Evolutionary conservation across 805 yeast genomes (phyloP), one percentile per base, ranked within the genome.

Genomic region (Candida namnaoensis): DNA sequence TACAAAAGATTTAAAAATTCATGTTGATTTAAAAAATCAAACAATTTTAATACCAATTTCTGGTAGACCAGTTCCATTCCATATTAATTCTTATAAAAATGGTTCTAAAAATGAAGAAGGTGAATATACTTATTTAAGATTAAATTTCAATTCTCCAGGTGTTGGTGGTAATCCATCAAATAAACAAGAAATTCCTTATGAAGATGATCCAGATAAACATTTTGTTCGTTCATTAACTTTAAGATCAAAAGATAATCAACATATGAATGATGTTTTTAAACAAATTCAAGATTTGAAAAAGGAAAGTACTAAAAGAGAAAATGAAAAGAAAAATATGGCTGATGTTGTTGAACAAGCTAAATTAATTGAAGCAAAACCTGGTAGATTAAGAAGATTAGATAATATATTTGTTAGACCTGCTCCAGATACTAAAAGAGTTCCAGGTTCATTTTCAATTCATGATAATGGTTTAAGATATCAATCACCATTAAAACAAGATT

Each of bases 21-120:
- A 83, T 58, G 88, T 93, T 44, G 99, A 91, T 60, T 72, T 78
- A 59, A 87, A 85, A 55, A 76, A 84, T 44, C 96, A 90, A 64
- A 85, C 97, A 1, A 83, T 91, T 42, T 77, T 91, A 46, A 67
- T 91, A 44, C 99, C 99, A 40, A 83, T 91, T 44, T 77, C 82
- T 54, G 99, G 99, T 47, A 75, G 98, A 55, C 97, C 98, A 1
- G 98, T 93, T 40, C 99, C 99, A 24, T 91, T 93, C 71, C 99
- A 91, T 61, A 88, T 91, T 57, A 88, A 88, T 60, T 72, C 97
- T 5, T 90, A 85, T 66, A 91, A 90, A 56, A 90, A 87, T 58
- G 98, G 96, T 39, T 84, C 95, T 10, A 90, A 88, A 56, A 87
- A 82, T 48, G 99, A 93, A 56, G 98, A 93, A 68, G 98, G 97